Evolutionary conservation across 345 rosid species (phyloP).

Genomic region (Corchorus capsularis): DNA sequence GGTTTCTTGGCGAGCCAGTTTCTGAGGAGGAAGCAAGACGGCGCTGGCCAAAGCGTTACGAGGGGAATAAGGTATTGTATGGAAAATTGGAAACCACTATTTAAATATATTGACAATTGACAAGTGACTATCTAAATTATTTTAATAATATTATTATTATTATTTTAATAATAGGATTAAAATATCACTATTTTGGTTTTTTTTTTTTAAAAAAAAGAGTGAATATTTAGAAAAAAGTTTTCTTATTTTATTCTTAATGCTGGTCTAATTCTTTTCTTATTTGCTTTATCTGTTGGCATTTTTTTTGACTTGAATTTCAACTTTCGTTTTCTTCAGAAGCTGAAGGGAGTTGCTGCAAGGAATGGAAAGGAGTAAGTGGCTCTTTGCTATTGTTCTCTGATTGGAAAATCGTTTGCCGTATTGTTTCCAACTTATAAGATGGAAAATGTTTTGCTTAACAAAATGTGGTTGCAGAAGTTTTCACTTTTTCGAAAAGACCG

Average conservation of each 20-base stretch:
- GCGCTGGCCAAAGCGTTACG: constrained; percentile 60
- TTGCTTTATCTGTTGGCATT: not conserved
- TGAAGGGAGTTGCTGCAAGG: constrained; percentile 7
- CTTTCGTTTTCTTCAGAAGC: constrained; percentile 24
- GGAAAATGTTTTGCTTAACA: not conserved
- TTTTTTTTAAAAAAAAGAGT: not conserved
- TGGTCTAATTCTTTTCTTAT: not conserved
- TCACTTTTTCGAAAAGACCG: no score
- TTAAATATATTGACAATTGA: no score
- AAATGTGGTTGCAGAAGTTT: not conserved
- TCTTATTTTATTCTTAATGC: no score
- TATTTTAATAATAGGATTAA: no score
- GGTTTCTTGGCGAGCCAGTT: constrained; percentile 41
- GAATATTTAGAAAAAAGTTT: no score
- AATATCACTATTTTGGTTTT: no score
- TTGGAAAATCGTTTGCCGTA: not conserved
- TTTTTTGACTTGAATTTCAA: not conserved
- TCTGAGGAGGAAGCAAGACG: constrained; percentile 42
- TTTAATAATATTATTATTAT: no score
- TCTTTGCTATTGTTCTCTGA: not conserved
- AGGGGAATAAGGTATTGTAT: constrained; percentile 30
- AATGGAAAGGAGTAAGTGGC: constrained; percentile 34
- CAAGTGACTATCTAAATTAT: no score
- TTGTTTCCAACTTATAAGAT: not conserved
- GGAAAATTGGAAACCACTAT: no score